A percentile compares a stretch with the other conserved stretches of the same genome.
These are phyloP conservation scores for Eragrostis tef DNA, from an alignment of 202 grass and related monocot species.

Conservation along the genomic window DNA sequence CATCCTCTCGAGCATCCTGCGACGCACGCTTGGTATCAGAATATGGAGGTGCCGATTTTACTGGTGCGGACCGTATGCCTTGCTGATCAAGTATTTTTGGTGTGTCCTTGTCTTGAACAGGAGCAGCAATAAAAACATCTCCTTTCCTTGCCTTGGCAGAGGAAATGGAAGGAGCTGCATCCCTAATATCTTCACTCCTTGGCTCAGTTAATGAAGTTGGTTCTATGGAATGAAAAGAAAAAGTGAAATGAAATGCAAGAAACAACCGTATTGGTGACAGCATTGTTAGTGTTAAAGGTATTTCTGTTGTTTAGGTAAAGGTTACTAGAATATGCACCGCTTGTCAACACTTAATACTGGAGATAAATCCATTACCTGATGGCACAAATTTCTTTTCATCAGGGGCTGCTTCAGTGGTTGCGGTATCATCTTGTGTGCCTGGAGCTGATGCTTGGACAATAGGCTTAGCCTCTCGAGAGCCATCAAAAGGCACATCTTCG, in stretches of 20 bases:
- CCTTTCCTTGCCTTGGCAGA: neutral
- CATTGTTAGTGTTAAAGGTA: neutral
- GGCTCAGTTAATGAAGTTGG: neutral
- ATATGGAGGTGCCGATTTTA: neutral
- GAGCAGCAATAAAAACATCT: neutral
- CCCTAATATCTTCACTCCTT: constrained; percentile 19
- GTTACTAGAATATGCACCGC: neutral
- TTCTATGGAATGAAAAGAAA: neutral
- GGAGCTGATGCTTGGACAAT: neutral
- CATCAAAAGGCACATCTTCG: constrained; percentile 9
- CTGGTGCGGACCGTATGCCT: neutral
- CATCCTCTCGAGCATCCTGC: neutral
- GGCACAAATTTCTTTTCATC: constrained; percentile 16
- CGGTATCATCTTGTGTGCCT: neutral
- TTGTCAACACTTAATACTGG: neutral
- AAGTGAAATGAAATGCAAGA: neutral
- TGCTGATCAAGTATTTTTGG: neutral
- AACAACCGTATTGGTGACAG: neutral
- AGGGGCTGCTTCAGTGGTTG: neutral
- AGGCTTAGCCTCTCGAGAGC: neutral
- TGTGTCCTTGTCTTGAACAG: neutral
- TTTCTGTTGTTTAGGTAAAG: neutral
- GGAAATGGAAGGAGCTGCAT: constrained; percentile 2
- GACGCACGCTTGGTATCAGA: neutral
- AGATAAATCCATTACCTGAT: constrained; percentile 29